Evolutionary conservation across 805 yeast species (phyloP), one percentile per base, ranked within the genome.

Genomic region (Brettanomyces bruxellensis): DNA sequence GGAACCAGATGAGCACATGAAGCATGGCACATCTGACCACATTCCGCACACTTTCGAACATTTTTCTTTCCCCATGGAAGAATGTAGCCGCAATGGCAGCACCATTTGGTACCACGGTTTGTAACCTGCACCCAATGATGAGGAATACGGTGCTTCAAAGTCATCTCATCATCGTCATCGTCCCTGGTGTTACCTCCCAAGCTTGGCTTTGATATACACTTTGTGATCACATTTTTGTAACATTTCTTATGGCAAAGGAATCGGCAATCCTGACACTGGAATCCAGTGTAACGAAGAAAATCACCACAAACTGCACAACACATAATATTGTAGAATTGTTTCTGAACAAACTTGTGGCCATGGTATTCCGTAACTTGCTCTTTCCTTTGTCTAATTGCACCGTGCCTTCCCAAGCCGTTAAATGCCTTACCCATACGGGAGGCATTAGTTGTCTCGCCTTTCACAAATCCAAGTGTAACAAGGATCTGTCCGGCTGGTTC

Each of bases 71-170:
- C 96, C 84, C 96, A 83, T 14, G 99, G 98, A 51, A 93, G 72
- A 45, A 93, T 81, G 61, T 88, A 88, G 50, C 99, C 99, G 75
- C 99, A 93, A 63, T 93, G 99, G 57, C 98, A 93, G 68, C 99
- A 93, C 99, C 99, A 93, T 61, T 91, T 90, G 2, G 99, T 95
- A 57, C 96, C 95, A 66, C 89, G 82, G 60, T 93, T 93, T 14
- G 93, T 76, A 25, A 81, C 78, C n/a, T 91, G 90, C 54, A 86
- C 96, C 63, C 91, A 91, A 62, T 96, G 79, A 63, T 93, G 99
- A 34, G 99, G 99, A 55, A 93, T 93, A 53, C 95, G 85, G 64
- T 93, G 98, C 59, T 93, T 93, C 63, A 93, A 76, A 64, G 86
- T 82, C 23, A 86, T 78, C 54, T 83, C 91, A 59, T 83, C 89